Conservation (phyloP, 805 yeast genomes). For the Candida suzukii region DNA sequence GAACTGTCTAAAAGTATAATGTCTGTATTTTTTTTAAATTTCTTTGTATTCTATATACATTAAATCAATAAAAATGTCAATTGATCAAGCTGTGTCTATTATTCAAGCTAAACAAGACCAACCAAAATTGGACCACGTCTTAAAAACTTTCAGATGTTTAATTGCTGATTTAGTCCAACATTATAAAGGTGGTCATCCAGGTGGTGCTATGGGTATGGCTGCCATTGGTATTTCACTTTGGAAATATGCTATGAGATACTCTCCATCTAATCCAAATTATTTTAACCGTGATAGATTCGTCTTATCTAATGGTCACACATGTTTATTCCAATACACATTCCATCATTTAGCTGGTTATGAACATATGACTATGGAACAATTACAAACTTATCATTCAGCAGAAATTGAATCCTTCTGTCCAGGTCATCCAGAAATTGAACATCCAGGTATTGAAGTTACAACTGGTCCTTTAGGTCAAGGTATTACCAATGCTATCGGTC, state of each 20-base stretch:
- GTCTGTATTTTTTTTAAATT: too few relatives aligned
- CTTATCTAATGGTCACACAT: slow-evolving; percentile 31
- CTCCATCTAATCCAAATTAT: slow-evolving; percentile 24
- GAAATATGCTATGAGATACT: slow-evolving; percentile 25
- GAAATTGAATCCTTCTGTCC: slow-evolving; percentile 24
- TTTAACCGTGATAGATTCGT: slow-evolving; percentile 33
- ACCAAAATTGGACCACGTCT: slow-evolving; percentile 19
- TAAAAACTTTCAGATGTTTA: slow-evolving; percentile 24
- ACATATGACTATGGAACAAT: slow-evolving; percentile 27
- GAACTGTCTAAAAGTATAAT: too few relatives aligned
- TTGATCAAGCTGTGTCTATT: slow-evolving; percentile 2
- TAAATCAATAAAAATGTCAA: slow-evolving; percentile 14
- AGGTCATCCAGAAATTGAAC: slow-evolving; percentile 35
- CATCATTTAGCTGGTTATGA: slow-evolving; percentile 26
- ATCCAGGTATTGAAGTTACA: slow-evolving; percentile 30
- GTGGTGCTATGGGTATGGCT: slow-evolving; percentile 35
- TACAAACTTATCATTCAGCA: slow-evolving; percentile 26
- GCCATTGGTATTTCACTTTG: slow-evolving; percentile 30
- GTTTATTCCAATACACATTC: slow-evolving; percentile 24
- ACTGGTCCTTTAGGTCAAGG: slow-evolving; percentile 40
- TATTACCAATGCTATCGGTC: slow-evolving; percentile 31
- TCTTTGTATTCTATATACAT: too few relatives aligned
- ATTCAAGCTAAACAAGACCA: slow-evolving; percentile 9
- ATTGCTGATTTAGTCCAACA: slow-evolving; percentile 27
- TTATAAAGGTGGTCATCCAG: slow-evolving; percentile 40